Evolutionary conservation across 306 rosid species (phyloP), one percentile per base, ranked within the genome.

Genomic region (Urtica urens): DNA sequence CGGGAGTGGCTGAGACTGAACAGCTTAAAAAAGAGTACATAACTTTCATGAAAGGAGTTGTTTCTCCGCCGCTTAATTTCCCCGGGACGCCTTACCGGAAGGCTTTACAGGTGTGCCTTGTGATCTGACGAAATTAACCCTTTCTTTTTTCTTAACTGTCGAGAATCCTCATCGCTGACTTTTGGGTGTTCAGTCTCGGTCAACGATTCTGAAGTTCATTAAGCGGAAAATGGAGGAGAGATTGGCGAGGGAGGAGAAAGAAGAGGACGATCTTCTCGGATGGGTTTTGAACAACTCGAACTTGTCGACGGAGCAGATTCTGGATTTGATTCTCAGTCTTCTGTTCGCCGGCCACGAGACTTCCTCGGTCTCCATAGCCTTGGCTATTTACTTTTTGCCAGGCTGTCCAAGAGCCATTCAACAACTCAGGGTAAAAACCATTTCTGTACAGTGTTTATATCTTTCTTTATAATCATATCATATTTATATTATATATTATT

Each of bases 281-380:
- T 90, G 95, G 95, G 94, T 81, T 65, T 58, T 90, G 77, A 79
- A 79, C 73, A 71, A 90, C 61, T 85, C 99, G 8, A 75, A 71
- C 65, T 87, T 90, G 38, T 81, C 99, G 12, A 77, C 82, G 1
- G 99, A 90, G 67, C 99, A 90, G 59, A 82, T 90, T 33, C 95
- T 90, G 20, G 99, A 90, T 71, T 76, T 90, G 69, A 67, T 90
- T 23, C 62, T 90, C 1, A 85, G 99, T 43, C 64, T 90, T 72
- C 87, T 90, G 15, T 90, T 90, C 30, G 99, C 99, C 60, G 99
- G 99, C 25, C 99, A 90, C 64, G 99, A 90, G 68, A 92, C 99
- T 34, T 92, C 99, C 12, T 85, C 96, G 1, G 94, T 92, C 2
- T 62, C 99, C 50, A 92, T 92, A 58, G 78, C 99, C 65, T 39